Percentiles rank a stretch among this genome's conserved stretches.
phyloP scores from a whole-genome alignment of 2,329 filamentous ascomycete genomes.

The Colletotrichum tropicale region DNA sequence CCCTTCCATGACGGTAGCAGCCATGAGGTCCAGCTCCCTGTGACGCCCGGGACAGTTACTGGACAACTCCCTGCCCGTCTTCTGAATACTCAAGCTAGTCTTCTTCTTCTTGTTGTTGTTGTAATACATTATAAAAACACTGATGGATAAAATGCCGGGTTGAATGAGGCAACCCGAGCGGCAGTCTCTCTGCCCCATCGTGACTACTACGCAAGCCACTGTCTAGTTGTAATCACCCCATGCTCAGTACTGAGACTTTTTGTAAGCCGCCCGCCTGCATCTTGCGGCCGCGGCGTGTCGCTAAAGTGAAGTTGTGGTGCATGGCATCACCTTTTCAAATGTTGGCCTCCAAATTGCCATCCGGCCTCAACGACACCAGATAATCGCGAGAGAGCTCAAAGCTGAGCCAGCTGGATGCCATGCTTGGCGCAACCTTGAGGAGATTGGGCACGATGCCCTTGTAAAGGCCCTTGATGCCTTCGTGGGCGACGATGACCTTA shows the following conservation, averaged over 20 bases:
- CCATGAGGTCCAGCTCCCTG: not conserved
- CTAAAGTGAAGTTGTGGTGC: not conserved
- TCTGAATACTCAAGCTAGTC: not conserved
- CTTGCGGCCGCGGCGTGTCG: not conserved
- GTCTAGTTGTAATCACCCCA: constrained; percentile 4
- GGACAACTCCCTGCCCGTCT: not conserved
- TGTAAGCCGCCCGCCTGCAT: not conserved
- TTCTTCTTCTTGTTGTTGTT: constrained; percentile 2
- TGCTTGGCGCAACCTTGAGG: constrained; percentile 95
- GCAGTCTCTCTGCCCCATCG: constrained; percentile 8
- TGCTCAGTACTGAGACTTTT: not conserved
- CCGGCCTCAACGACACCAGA: constrained; percentile 66
- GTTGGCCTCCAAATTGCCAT: constrained; percentile 30
- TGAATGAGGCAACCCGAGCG: not conserved
- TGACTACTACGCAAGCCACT: not conserved
- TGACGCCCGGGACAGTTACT: not conserved
- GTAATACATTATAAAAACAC: constrained; percentile 21
- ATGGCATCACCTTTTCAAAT: not conserved
- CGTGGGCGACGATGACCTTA: constrained; percentile 78
- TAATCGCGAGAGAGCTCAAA: constrained; percentile 94
- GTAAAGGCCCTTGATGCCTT: constrained; percentile 86
- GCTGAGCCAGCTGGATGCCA: constrained; percentile 98
- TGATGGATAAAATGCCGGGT: constrained; percentile 1
- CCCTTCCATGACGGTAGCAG: not conserved
- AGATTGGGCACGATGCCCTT: constrained; percentile 96